Evolutionary conservation across 2,329 filamentous ascomycete genomes (phyloP), one percentile per base, ranked within the genome.

Genomic region (Ophiostoma triangulosporum): DNA sequence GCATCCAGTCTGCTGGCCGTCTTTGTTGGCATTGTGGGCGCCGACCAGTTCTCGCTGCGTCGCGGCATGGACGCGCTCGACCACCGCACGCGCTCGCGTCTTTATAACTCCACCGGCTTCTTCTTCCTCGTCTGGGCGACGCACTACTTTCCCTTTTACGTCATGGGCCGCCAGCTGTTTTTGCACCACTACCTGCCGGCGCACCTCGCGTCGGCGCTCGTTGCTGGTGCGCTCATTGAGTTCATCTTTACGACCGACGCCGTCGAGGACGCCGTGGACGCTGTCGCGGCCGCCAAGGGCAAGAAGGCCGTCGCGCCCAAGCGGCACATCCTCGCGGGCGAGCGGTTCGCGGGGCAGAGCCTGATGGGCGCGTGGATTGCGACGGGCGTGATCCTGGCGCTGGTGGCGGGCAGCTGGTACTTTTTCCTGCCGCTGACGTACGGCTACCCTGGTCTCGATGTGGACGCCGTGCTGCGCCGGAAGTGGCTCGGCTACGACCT

Each of bases 81-180:
- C 70, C 82, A 84, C 66, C 88, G 91, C 93, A 78, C 93, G 29
- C 90, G 93, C 60, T 90, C 87, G 24, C 89, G 90, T 59, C 78
- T 98, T 50, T 98, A 98, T 73, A 97, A 97, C 76, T 96, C 89
- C 53, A 97, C 93, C 0, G 93, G 93, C 24, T 98, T 98, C 79
- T 94, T 98, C 75, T 97, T 96, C 81, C 80, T 98, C 54, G 88
- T 89, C 54, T 98, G 93, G 93, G 89, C 88, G 14, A 91, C 89
- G 2, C 93, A 98, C 68, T 98, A 96, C 74, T 81, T 95, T 68
- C 91, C 91, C 51, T 98, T 98, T 75, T 98, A 83, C 73, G 81
- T 96, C 59, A 98, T 98, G 91, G 91, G 91, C 54, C 89, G 91
- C 62, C 91, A 98, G 68, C 83, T 96, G 59, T 98, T 98, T 81